These are phyloP conservation scores for Ballota nigra DNA, from an alignment of 257 asterid species.

Conservation along the genomic window DNA sequence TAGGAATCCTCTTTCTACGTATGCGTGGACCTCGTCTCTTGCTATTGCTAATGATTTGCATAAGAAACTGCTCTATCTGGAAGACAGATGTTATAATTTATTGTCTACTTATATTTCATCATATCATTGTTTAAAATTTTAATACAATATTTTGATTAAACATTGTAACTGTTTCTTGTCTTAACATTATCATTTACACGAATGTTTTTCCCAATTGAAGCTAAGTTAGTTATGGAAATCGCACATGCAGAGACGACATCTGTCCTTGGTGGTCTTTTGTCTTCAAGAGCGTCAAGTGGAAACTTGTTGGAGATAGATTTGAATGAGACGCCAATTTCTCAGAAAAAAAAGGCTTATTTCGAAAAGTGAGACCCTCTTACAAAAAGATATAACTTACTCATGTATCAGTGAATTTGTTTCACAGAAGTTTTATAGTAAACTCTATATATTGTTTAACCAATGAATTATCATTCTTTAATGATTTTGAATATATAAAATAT, in stretches of 20 bases:
- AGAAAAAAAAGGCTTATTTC: constrained; percentile 45
- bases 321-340: constrained; percentile 62
- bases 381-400: constrained; percentile 47
- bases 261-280: constrained; percentile 43
- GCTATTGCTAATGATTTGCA: constrained; percentile 56
- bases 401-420: too few relatives aligned
- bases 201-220: constrained; percentile 73
- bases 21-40: constrained; percentile 30
- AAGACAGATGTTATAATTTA: constrained; percentile 56
- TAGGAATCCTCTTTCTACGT: constrained; percentile 43
- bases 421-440: too few relatives aligned
- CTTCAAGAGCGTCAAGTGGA: constrained; percentile 54
- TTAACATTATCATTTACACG: constrained; percentile 61
- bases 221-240: constrained; percentile 70
- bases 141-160: neutral
- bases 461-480: too few relatives aligned
- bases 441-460: too few relatives aligned
- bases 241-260: constrained; percentile 65
- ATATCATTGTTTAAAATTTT: neutral
- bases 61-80: constrained; percentile 53
- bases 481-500: too few relatives aligned
- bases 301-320: constrained; percentile 65
- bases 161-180: too few relatives aligned
- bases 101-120: neutral
- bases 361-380: constrained; percentile 56